Base-by-base conservation (phyloP, 352 stramenopile species). In the Globisporangium spiculum region DNA sequence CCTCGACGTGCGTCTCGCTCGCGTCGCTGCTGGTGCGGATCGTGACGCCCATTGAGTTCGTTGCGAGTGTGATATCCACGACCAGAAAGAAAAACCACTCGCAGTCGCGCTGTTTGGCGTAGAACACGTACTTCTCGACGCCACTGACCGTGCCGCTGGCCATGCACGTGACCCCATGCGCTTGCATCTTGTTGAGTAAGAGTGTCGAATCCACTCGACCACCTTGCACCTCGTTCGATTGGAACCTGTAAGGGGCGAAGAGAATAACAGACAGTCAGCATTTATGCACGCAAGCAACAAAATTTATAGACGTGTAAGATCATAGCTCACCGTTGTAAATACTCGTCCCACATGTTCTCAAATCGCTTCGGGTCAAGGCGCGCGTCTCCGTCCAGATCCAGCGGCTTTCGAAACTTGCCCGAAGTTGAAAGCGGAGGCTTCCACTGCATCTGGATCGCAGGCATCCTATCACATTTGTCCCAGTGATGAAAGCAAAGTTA, bases 281-380 rank as follows among this genome's bases (percentile, higher is more conserved):
- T 24, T n/a, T 36, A 18, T 2, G 16, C 8, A 52, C 1, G 0
- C 18, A 3, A 60, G 18, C 27, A 61, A 27, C 22, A 6, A 30
- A 20, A 3, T 26, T 60, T 18, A 59, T 12, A 24, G 18, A 52
- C 30, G 30, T 32, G 30, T 20, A 60, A 18, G 24, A 30, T 24
- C 60, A 61, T 9, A 77, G 36, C 77, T 14, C 67, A 91, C 83
- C 81, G 76, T 67, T 91, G 74, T 0, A 89, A 67, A 50, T 89
- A 93, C 67, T 92, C 79, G 12, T 92, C 83, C 85, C 85, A 94
- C 68, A 94, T 76, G 64, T 68, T 88, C 70, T 94, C 84, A 52
- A 92, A 94, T 18, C 71, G 73, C 62, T 91, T 90, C 0, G 83
- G 78, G 60, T 94, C 70, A 7, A 94, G 72, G 12, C 71, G 75